Evolutionary conservation across 2,329 filamentous ascomycete species (phyloP).

Genomic region (Botrytis fragariae): DNA sequence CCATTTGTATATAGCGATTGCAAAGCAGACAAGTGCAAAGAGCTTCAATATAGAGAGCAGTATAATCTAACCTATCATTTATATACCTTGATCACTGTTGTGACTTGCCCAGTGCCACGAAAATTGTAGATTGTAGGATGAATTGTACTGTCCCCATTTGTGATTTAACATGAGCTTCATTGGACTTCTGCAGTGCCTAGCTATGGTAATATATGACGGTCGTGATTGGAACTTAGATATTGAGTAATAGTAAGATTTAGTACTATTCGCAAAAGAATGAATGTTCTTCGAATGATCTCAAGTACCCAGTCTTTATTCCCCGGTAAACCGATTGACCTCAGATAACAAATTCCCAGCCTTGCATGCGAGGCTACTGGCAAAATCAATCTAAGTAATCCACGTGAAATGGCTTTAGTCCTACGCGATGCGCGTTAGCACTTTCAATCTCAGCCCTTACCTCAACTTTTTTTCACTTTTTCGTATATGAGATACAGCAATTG

Average conservation of each 20-base stretch:
- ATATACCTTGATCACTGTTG: not conserved
- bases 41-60: slow-evolving; percentile 19
- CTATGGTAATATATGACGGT: not conserved
- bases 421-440: slow-evolving; percentile 15
- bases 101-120: not conserved
- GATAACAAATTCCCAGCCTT: slow-evolving; percentile 4
- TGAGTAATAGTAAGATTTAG: not conserved
- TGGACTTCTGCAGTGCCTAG: too few relatives aligned
- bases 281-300: not conserved
- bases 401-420: slow-evolving; percentile 5
- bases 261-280: too few relatives aligned
- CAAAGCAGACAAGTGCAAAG: slow-evolving; percentile 28
- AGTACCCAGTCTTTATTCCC: not conserved
- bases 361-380: slow-evolving; percentile 6
- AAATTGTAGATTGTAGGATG: not conserved
- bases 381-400: slow-evolving; percentile 14
- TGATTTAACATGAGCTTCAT: not conserved
- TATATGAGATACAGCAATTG: not conserved
- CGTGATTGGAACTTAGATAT: not conserved
- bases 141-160: not conserved
- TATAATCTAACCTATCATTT: not conserved
- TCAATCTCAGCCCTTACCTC: not conserved
- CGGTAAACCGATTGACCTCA: not conserved
- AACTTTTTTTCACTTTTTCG: not conserved
- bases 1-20: slow-evolving; percentile 32